Base-by-base conservation (phyloP, 192 early-diverging fungal genomes). In the Rhizoclosmatium globosum region DNA sequence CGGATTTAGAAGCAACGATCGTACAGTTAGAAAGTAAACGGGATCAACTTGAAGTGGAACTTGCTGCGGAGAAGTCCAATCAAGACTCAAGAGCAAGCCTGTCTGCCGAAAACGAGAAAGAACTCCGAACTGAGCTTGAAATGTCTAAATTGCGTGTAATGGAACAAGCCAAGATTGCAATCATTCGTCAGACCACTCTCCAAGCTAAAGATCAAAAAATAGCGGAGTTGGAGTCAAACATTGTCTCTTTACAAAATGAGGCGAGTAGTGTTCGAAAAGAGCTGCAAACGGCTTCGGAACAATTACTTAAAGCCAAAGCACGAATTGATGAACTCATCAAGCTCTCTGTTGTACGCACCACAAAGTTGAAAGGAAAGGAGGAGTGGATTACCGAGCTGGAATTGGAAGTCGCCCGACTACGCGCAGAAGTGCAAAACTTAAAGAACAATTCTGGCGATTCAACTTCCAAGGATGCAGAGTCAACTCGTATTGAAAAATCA, bases 301-400 rank as follows among this genome's bases (percentile, higher is more conserved):
- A 59, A 61, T 23, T 62, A n/a, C 4, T 31, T 41, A 62, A 39
- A 74, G 56, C 72, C 19, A 67, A 64, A 53, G 43, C 23, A 2
- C 43, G 64, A 47, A 76, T 76, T 38, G 74, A 76, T 11, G 74
- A 76, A 43, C 74, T 76, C 19, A 64, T 76, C 47, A 76, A 76
- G 43, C 48, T 67, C 4, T 76, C 64, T 4, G 42, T 66, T 53
- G 64, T 66, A 38, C 41, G 74, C 4, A 76, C 62, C 17, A 67
- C 62, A 6, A 64, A 56, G 48, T 45, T 76, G 11, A 64, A 76
- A 53, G 74, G 74, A 3, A 76, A 76, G 41, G 74, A 76, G 38
- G 74, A 67, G n/a, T 59, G 74, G 74, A 62, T 62, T 47, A 11
- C 13, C 4, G 74, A 76, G 48, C 41, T 76, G 47, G 74, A 76